Percentiles rank a stretch among this genome's conserved stretches.
phyloP scores from a whole-genome alignment of 306 rosid species.

The Fagus crenata region DNA sequence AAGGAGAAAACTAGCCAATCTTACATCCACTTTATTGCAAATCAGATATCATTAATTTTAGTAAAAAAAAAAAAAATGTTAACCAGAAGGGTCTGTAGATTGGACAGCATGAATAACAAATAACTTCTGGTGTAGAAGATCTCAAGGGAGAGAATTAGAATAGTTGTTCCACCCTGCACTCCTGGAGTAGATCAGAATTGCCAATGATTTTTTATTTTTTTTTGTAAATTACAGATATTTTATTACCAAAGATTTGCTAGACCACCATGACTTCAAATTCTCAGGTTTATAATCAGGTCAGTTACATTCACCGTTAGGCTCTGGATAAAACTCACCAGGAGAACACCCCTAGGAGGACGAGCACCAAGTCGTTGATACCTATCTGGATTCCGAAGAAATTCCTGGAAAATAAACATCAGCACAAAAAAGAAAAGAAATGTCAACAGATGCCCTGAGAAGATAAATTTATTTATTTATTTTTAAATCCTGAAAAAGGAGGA shows the following conservation, averaged over 20 bases:
- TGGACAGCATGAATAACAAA: neutral
- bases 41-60: neutral
- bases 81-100: neutral
- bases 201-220: no score
- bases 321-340: conserved; percentile 71
- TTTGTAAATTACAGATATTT: no score
- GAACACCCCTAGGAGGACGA: conserved; percentile 99
- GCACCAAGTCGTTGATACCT: conserved; percentile 87
- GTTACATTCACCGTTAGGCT: conserved; percentile 15
- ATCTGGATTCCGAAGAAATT: conserved; percentile 98
- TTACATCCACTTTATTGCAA: conserved; percentile 13
- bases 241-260: neutral
- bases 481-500: neutral
- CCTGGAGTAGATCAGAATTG: neutral
- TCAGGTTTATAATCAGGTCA: neutral
- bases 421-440: conserved; percentile 4
- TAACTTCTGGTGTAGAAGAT: neutral
- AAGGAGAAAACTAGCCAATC: conserved; percentile 14
- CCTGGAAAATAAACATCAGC: conserved; percentile 59
- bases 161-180: neutral
- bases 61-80: neutral
- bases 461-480: no score
- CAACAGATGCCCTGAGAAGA: conserved; percentile 19
- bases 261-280: conserved; percentile 25
- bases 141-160: neutral